phyloP scores from a whole-genome alignment of 1,284 basidiomycete genomes.

The Sporisorium graminicola region DNA sequence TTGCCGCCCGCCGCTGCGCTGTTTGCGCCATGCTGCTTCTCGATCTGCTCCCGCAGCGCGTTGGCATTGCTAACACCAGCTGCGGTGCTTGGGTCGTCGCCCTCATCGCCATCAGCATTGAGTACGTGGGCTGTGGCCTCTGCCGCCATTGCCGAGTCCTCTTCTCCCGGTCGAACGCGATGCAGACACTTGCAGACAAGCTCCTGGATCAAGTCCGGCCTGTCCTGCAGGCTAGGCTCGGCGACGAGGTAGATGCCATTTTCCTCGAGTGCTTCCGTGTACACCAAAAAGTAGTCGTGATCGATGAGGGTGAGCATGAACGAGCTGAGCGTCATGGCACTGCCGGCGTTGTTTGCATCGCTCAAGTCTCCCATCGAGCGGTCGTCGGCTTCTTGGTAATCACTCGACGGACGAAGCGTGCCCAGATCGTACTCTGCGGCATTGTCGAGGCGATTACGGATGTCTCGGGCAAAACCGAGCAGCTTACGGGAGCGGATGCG shows the following conservation, averaged over 20 bases:
- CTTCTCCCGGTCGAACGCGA: slow-evolving; percentile 55
- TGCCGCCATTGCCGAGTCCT: slow-evolving; percentile 42
- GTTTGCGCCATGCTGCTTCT: slow-evolving; percentile 29
- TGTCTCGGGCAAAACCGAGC: slow-evolving; percentile 79
- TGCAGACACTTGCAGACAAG: slow-evolving; percentile 83
- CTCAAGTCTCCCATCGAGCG: slow-evolving; percentile 24
- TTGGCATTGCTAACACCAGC: slow-evolving; percentile 25
- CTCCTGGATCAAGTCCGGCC: slow-evolving; percentile 83
- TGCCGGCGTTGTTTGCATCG: slow-evolving; percentile 13
- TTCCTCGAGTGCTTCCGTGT: slow-evolving; percentile 88
- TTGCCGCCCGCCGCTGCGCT: slow-evolving; percentile 6
- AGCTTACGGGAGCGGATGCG: slow-evolving; percentile 92
- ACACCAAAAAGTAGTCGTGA: slow-evolving; percentile 93
- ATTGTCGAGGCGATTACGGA: slow-evolving; percentile 86
- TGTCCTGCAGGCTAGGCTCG: slow-evolving; percentile 82
- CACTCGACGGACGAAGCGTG: slow-evolving; percentile 69
- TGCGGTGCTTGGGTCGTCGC: slow-evolving; percentile 23
- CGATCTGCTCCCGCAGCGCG: slow-evolving; percentile 37
- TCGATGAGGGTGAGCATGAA: slow-evolving; percentile 86
- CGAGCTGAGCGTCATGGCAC: slow-evolving; percentile 75
- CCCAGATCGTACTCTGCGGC: slow-evolving; percentile 93
- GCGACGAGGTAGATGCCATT: slow-evolving; percentile 95
- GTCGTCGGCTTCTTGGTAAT: slow-evolving; percentile 42
- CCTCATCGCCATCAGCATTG: slow-evolving; percentile 45
- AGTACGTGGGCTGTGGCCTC: slow-evolving; percentile 38